These are phyloP conservation scores for Aspergillus luchuensis DNA, from an alignment of 2,329 filamentous ascomycete species.

Conservation along the genomic window DNA sequence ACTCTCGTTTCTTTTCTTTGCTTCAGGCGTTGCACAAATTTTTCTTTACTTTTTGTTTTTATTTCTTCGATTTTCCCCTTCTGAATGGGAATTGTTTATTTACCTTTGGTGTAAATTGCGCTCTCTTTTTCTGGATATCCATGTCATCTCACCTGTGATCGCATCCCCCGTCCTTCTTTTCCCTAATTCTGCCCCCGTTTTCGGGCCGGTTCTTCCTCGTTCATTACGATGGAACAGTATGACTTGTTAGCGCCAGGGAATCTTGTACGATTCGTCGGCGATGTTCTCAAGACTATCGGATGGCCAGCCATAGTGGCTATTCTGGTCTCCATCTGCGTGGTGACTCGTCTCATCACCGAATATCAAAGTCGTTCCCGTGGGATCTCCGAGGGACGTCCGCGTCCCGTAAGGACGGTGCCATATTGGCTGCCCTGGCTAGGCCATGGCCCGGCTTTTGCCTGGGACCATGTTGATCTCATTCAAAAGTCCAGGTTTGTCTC, in stretches of 20 bases:
- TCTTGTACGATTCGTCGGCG: conserved; percentile 25
- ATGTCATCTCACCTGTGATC: neutral
- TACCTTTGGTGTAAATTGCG: neutral
- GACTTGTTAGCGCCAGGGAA: conserved; percentile 19
- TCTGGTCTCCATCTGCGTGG: conserved; percentile 37
- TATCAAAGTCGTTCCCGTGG: conserved; percentile 33
- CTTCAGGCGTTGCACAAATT: no score
- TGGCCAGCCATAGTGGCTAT: conserved; percentile 32
- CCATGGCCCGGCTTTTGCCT: conserved; percentile 54
- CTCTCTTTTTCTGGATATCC: neutral
- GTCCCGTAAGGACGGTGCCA: conserved; percentile 52
- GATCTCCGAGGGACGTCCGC: conserved; percentile 25
- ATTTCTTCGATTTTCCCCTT: no score
- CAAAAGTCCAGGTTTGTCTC: conserved; percentile 42
- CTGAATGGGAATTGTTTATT: no score
- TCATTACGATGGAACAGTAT: conserved; percentile 15
- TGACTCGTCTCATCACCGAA: conserved; percentile 43
- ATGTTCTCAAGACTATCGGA: conserved; percentile 23
- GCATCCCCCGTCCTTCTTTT: neutral
- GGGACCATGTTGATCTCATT: conserved; percentile 50
- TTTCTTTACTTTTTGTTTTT: no score
- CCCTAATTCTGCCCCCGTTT: neutral
- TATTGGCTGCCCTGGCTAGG: conserved; percentile 64
- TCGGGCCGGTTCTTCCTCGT: neutral
- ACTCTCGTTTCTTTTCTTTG: no score